Evolutionary conservation across 2,329 filamentous ascomycete species (phyloP).

Genomic region (Cercospora zeina): DNA sequence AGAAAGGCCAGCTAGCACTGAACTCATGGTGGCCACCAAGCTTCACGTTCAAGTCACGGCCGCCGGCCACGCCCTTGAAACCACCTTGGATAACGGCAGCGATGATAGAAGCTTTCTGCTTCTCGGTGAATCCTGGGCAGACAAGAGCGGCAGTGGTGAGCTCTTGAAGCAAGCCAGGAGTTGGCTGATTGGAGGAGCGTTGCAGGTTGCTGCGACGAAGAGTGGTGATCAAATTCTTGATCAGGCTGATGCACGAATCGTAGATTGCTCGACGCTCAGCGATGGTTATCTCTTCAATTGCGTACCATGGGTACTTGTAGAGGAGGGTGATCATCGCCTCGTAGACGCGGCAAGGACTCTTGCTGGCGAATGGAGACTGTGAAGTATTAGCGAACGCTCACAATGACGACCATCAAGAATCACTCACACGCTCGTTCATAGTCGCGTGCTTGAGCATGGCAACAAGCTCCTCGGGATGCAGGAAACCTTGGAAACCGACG

Average conservation of each 20-base stretch:
- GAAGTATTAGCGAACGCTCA: constrained; percentile 2
- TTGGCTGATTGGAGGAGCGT: constrained; percentile 28
- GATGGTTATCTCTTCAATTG: constrained; percentile 48
- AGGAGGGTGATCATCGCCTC: constrained; percentile 55
- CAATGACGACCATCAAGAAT: neutral
- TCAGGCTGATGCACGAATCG: constrained; percentile 35
- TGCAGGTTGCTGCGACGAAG: constrained; percentile 26
- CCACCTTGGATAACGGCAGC: constrained; percentile 23
- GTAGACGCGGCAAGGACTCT: constrained; percentile 55
- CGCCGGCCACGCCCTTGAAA: constrained; percentile 28
- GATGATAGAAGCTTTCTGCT: constrained; percentile 36
- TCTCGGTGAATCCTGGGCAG: constrained; percentile 40
- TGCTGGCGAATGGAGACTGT: constrained; percentile 52
- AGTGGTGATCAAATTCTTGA: constrained; percentile 32
- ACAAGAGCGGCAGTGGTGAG: constrained; percentile 37
- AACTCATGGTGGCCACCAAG: constrained; percentile 31
- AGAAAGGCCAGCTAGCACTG: constrained; percentile 37
- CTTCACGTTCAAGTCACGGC: constrained; percentile 29
- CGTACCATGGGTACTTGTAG: constrained; percentile 57
- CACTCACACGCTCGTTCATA: constrained; percentile 52
- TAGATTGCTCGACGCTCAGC: constrained; percentile 51
- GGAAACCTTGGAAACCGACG: constrained; percentile 54
- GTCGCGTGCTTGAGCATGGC: constrained; percentile 52
- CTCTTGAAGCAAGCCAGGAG: constrained; percentile 37
- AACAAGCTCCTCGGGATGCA: constrained; percentile 54